These are phyloP conservation scores for Candida yuanshanica DNA, from an alignment of 805 yeast genomes.

Conservation along the genomic window DNA sequence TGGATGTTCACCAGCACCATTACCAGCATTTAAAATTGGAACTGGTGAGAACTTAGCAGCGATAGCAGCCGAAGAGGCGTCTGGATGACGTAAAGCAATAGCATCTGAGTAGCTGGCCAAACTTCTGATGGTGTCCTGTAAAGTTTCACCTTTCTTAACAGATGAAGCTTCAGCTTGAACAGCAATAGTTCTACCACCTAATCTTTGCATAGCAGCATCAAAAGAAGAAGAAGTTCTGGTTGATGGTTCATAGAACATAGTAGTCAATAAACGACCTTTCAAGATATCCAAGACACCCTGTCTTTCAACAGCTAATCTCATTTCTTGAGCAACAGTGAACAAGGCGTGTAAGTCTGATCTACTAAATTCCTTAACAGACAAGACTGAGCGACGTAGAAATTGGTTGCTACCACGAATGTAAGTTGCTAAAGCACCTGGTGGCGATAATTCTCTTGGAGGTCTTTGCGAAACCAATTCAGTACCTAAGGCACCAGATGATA, in stretches of 20 bases:
- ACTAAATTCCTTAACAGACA: constrained; percentile 82
- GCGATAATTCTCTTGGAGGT: constrained; percentile 66
- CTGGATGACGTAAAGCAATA: constrained; percentile 94
- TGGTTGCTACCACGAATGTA: constrained; percentile 81
- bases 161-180: constrained; percentile 85
- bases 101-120: constrained; percentile 96
- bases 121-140: constrained; percentile 94
- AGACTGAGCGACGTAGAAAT: constrained; percentile 80
- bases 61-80: constrained; percentile 82
- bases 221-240: constrained; percentile 96
- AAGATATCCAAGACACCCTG: constrained; percentile 89
- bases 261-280: constrained; percentile 86
- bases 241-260: constrained; percentile 97
- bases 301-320: constrained; percentile 95
- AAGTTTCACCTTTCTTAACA: constrained; percentile 95
- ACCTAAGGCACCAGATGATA: constrained; percentile 43
- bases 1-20: constrained; percentile 97
- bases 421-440: constrained; percentile 73
- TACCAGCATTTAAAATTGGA: constrained; percentile 97
- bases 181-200: constrained; percentile 95
- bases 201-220: constrained; percentile 99
- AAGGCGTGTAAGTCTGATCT: constrained; percentile 88
- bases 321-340: constrained; percentile 96
- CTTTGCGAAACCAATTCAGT: constrained; percentile 67
- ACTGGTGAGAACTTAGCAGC: constrained; percentile 97